Conservation (phyloP, 257 asterid species). For the Solanum sejunctum region DNA sequence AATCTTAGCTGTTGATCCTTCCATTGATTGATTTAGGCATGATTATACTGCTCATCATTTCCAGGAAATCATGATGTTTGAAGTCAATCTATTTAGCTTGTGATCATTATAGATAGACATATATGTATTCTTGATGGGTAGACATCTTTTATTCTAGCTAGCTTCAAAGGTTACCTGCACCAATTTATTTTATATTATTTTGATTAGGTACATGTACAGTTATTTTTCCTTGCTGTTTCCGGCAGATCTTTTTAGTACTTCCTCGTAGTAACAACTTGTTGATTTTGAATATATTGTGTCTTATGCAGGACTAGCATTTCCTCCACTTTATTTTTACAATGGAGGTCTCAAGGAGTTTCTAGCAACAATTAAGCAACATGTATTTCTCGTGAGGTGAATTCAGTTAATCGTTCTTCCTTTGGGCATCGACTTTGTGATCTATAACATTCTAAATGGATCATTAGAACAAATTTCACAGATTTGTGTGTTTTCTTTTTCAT, state of each 20-base stretch:
- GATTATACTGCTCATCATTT: not conserved
- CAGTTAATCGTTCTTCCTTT: conserved; percentile 6
- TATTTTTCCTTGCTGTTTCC: not conserved
- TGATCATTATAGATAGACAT: not conserved
- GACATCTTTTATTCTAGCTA: not conserved
- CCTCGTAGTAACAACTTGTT: not conserved
- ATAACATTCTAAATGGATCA: not conserved
- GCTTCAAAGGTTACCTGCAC: not conserved
- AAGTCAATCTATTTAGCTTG: not conserved
- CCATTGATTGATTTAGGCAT: not conserved
- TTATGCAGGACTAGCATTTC: conserved; percentile 77
- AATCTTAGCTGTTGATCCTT: not conserved
- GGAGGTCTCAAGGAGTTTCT: conserved; percentile 96
- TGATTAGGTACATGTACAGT: not conserved
- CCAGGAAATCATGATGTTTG: not conserved
- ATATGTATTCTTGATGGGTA: not conserved
- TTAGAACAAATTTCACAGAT: not conserved
- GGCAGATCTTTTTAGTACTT: not conserved
- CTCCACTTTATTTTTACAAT: conserved; percentile 90
- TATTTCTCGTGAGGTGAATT: conserved; percentile 66
- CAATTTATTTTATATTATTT: not conserved
- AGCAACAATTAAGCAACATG: conserved; percentile 73
- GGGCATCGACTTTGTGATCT: not conserved
- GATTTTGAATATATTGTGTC: conserved; percentile 1
- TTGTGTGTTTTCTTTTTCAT: not conserved